Percentiles rank a stretch among this genome's conserved stretches.
phyloP scores from a whole-genome alignment of 2,329 filamentous ascomycete species.

The Apiospora hydei region DNA sequence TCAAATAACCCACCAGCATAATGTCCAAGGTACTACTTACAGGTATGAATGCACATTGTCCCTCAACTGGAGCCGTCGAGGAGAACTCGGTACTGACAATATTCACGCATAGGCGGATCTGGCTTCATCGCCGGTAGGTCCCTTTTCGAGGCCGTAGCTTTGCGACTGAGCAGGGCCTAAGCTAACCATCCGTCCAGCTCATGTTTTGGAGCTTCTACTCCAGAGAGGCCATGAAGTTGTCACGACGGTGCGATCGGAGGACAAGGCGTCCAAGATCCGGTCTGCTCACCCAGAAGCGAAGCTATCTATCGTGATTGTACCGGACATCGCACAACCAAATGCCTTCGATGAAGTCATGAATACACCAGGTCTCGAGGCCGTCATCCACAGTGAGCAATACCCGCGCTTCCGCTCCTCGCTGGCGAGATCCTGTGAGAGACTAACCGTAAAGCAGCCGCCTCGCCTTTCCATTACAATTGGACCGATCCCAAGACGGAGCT shows the following conservation, averaged over 20 bases:
- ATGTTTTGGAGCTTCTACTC: conserved; percentile 62
- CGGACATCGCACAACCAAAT: conserved; percentile 75
- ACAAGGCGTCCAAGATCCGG: conserved; percentile 60
- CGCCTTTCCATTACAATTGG: conserved; percentile 63
- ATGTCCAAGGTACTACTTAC: conserved; percentile 58
- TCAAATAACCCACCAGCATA: neutral
- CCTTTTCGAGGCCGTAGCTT: neutral
- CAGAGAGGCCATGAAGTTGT: conserved; percentile 58
- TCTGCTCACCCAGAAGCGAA: conserved; percentile 55
- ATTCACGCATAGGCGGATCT: conserved; percentile 50
- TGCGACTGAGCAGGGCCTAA: neutral
- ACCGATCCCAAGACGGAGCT: conserved; percentile 60
- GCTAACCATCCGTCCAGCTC: conserved; percentile 47
- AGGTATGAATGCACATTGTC: conserved; percentile 40
- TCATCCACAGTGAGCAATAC: conserved; percentile 56
- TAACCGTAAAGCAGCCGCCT: conserved; percentile 48
- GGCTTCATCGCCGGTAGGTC: conserved; percentile 59
- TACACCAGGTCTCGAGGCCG: conserved; percentile 58
- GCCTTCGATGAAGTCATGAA: conserved; percentile 74
- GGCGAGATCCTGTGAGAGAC: neutral
- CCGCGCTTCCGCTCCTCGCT: neutral
- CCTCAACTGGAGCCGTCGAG: neutral
- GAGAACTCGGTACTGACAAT: neutral
- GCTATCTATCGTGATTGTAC: conserved; percentile 67
- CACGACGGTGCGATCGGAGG: conserved; percentile 62